These are phyloP conservation scores for Blastosporella zonata DNA, from an alignment of 1,284 basidiomycete genomes.

Conservation along the genomic window DNA sequence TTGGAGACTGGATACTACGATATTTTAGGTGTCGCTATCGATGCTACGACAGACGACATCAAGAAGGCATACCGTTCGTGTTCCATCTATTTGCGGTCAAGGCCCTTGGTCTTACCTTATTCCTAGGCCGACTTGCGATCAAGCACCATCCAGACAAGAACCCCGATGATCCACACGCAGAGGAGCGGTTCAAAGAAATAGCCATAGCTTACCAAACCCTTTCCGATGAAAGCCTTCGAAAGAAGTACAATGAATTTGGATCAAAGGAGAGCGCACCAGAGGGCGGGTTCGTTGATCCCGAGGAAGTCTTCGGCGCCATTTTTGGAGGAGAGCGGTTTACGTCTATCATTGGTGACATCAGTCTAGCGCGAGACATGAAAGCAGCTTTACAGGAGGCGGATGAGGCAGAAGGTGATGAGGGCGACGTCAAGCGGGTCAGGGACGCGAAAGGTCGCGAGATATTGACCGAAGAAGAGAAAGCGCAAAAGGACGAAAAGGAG, in stretches of 20 bases:
- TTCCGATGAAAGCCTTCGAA: slow-evolving; percentile 80
- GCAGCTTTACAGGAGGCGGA: slow-evolving; percentile 92
- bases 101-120: not conserved
- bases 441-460: slow-evolving; percentile 71
- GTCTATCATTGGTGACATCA: slow-evolving; percentile 82
- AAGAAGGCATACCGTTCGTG: slow-evolving; percentile 92
- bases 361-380: slow-evolving; percentile 95
- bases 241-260: slow-evolving; percentile 94
- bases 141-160: slow-evolving; percentile 94
- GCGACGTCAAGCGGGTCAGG: slow-evolving; percentile 36
- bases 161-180: slow-evolving; percentile 87
- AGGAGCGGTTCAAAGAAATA: slow-evolving; percentile 87
- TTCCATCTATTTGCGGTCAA: not conserved
- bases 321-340: slow-evolving; percentile 87
- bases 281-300: slow-evolving; percentile 67
- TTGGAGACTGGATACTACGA: slow-evolving; percentile 91
- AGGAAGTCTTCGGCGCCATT: slow-evolving; percentile 91
- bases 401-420: slow-evolving; percentile 61
- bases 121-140: slow-evolving; percentile 83
- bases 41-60: slow-evolving; percentile 81
- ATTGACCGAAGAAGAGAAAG: slow-evolving; percentile 81
- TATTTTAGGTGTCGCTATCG: slow-evolving; percentile 71
- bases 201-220: slow-evolving; percentile 88
- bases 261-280: slow-evolving; percentile 78
- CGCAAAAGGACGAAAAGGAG: slow-evolving; percentile 75